Percentiles rank a stretch among this genome's conserved stretches.
Conservation (phyloP, 1,139 yeast genomes). For the Suhomyces bolitotheri region DNA sequence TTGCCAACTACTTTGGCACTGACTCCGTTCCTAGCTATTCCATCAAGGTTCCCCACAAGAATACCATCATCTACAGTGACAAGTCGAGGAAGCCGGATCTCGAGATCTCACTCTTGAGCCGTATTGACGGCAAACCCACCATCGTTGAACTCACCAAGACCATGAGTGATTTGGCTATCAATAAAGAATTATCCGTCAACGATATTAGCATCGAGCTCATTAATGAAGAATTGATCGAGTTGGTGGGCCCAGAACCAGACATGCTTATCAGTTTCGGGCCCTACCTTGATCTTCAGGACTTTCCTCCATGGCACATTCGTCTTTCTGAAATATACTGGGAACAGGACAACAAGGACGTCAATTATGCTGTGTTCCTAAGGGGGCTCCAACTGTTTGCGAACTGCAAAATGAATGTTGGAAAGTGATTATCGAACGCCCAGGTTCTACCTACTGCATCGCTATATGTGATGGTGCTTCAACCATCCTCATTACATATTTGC, state of each 20-base stretch:
- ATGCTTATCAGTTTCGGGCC: slow-evolving; percentile 85
- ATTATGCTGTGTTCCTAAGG: slow-evolving; percentile 80
- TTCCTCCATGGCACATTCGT: slow-evolving; percentile 97
- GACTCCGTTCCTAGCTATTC: slow-evolving; percentile 62
- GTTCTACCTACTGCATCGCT: no score
- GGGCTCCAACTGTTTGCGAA: slow-evolving; percentile 78
- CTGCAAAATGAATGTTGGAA: slow-evolving; percentile 86
- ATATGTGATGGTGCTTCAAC: not conserved
- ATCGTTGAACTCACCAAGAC: slow-evolving; percentile 86
- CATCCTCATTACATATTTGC: no score
- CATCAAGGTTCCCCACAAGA: slow-evolving; percentile 63
- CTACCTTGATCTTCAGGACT: slow-evolving; percentile 81
- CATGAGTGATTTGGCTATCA: slow-evolving; percentile 72
- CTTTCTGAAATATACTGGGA: slow-evolving; percentile 90
- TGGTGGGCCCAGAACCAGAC: slow-evolving; percentile 91
- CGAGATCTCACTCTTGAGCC: slow-evolving; percentile 65
- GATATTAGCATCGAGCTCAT: slow-evolving; percentile 76
- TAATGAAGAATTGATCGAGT: slow-evolving; percentile 69
- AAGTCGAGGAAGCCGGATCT: slow-evolving; percentile 49
- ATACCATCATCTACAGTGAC: slow-evolving; percentile 46
- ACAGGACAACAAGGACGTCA: slow-evolving; percentile 75
- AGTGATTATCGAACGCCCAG: no score
- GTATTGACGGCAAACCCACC: slow-evolving; percentile 85
- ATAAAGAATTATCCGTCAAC: slow-evolving; percentile 58
- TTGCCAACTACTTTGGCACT: slow-evolving; percentile 75